Evolutionary conservation across 345 rosid species (phyloP), one percentile per base, ranked within the genome.

Genomic region (Mangifera indica): DNA sequence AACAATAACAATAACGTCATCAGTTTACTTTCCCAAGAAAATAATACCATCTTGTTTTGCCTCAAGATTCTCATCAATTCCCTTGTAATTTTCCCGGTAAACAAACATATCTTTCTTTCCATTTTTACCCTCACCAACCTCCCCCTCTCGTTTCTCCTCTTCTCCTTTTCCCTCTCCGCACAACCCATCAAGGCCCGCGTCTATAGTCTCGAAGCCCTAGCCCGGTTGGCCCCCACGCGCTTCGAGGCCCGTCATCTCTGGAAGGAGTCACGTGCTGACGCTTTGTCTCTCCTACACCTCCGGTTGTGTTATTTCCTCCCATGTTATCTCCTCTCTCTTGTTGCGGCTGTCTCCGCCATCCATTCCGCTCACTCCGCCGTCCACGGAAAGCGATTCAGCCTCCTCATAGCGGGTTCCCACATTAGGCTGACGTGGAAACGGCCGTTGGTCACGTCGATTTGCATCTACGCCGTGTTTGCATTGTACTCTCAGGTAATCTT

Each of bases 191-290:
- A 78, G 63, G 73, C 77, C 79, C 86, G 83, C 59, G 84, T 91
- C 79, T 78, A 75, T 69, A 81, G 73, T 74, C 79, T 93, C 63
- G 93, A 91, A 60, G 81, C 79, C 66, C 70, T 91, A 32, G 90
- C 86, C 42, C 60, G 60, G 25, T 71, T 78, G 8, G 72, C 90
- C 61, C 63, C 81, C 63, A 88, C 93, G 20, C 84, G 79, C 74
- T 77, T 87, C 67, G 92, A 93, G 77, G 81, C 92, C 63, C 85
- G 85, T 34, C 91, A 89, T 48, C 84, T 86, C 44, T 80, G 85
- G 85, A 67, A 72, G 74, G 96, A 91, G 75, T 87, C 97, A 48
- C 87, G 93, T 66, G 82, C 75, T 58, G 74, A 72, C 3, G 87
- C 91, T 45, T 64, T 88, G 72, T 71, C 84, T 1, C 90, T 88